Conservation (phyloP, 768 basidiomycete genomes). For the Russula sp. region DNA sequence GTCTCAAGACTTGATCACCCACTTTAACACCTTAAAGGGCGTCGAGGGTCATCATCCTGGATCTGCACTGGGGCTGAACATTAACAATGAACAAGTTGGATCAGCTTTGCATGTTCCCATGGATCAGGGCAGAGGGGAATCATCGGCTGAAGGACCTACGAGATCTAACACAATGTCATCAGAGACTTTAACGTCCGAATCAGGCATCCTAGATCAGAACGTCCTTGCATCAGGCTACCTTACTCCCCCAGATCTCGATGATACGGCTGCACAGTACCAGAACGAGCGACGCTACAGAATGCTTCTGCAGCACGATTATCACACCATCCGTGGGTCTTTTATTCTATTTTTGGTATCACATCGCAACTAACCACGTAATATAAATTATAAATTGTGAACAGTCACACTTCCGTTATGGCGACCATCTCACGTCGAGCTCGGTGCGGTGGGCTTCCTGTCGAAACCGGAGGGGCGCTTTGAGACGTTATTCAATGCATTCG, state of each 20-base stretch:
- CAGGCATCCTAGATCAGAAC: background rate
- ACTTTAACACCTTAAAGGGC: background rate
- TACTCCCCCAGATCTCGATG: slow-evolving; percentile 35
- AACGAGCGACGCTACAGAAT: slow-evolving; percentile 66
- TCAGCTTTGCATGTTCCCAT: background rate
- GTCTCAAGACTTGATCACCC: background rate
- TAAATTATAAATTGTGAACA: slow-evolving; percentile 12
- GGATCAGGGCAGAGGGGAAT: background rate
- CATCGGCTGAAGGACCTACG: background rate
- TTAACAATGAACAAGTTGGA: background rate
- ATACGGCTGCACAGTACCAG: slow-evolving; percentile 34
- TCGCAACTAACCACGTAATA: background rate
- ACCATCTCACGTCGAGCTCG: slow-evolving; percentile 53
- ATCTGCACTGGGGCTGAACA: background rate
- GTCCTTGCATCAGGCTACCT: slow-evolving; percentile 29
- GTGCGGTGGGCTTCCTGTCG: slow-evolving; percentile 68
- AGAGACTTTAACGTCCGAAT: slow-evolving; percentile 4
- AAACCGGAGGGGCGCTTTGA: slow-evolving; percentile 64
- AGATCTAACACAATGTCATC: background rate
- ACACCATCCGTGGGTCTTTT: slow-evolving; percentile 50
- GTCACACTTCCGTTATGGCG: slow-evolving; percentile 56
- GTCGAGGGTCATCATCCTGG: background rate
- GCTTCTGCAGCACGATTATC: slow-evolving; percentile 58
- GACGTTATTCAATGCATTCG: slow-evolving; percentile 62
- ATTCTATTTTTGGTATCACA: background rate